Base-by-base conservation (phyloP, 495 filamentous ascomycete genomes). In the Melanomma pulvis-pyrius region DNA sequence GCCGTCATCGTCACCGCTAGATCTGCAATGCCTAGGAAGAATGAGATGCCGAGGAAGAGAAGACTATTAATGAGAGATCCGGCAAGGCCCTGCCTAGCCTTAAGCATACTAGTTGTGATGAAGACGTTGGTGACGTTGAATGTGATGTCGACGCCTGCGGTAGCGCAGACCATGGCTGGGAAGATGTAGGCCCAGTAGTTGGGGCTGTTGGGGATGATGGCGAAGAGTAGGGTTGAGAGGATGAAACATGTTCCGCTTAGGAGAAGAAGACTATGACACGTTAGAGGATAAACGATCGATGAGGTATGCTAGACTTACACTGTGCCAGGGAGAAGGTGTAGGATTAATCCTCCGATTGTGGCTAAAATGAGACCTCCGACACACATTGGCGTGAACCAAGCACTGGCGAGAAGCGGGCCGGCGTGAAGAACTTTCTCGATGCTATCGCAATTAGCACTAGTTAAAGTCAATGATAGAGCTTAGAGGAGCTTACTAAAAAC, bases 101-200 rank as follows among this genome's bases (percentile, higher is more conserved):
- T 81, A 0, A 91, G 88, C 69, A 94, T 61, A 5, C 28, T 51
- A 9, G 70, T 74, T 7, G 71, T 73, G 48, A 72, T 67, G 74
- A 94, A 96, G 50, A 96, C 86, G 71, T 92, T 94, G 39, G 89
- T 84, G 8, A 96, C 81, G 69, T 90, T 92, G 80, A 88, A 96
- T 26, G 86, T 90, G 63, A 94, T 87, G 70, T 96, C 92, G 50
- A 96, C 88, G 5, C 89, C 92, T 36, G 93, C 79, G 0, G 92
- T 96, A 2, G 85, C 87, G 67, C 87, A 88, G 25, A 93, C 76
- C 92, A 96, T 96, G 25, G 90, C 79, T 0, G 92, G 90, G 71
- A 96, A 91, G 22, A 94, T 81, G 60, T 83, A 93, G 0, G 87
- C 83, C 89, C 89, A 86, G 77, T 88, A 85, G 6, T 62, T 66